Evolutionary conservation across 2,329 filamentous ascomycete genomes (phyloP), one percentile per base, ranked within the genome.

Genomic region (Phialophora verrucosa): DNA sequence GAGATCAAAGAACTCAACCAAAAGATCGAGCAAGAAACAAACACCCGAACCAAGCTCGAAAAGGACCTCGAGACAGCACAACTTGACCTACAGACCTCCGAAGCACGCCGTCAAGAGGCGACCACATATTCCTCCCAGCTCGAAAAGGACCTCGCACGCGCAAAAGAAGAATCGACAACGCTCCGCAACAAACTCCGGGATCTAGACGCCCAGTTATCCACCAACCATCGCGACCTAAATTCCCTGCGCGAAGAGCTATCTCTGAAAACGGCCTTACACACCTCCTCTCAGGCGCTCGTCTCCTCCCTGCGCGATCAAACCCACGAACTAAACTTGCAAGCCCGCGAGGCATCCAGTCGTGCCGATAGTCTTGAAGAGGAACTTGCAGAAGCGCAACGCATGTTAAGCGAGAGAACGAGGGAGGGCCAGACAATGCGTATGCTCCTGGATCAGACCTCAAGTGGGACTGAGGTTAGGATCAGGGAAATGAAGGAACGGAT

Each of bases 401-500:
- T 97, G 67, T 85, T 99, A 1, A 88, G 87, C 60, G 95, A 99
- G 78, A 89, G 95, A 29, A 94, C 92, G 3, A 88, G 95, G 51
- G 95, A 99, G 79, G 91, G 89, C 29, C 94, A 98, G 80, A 97
- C 92, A 0, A 98, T 99, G 93, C 88, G 95, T 38, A 85, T 93
- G 57, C 84, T 98, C 66, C 82, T 99, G 12, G 89, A 90, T 17
- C 94, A 98, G 71, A 91, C 93, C 8, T 92, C 98, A 76, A 87
- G 90, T 66, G 86, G 91, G 10, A 89, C 93, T 1, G 93, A 98
- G 71, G 83, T 83, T 67, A 91, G 92, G 74, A 87, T 96, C 20
- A 88, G 92, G 31, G 94, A 98, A 70, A 95, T 97, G 88, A 90
- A 92, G 62, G 88, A 92, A 65, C 88, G 90, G 1, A 90, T 98